Evolutionary conservation across 768 basidiomycete species (phyloP).

Genomic region (Epithele typhae): DNA sequence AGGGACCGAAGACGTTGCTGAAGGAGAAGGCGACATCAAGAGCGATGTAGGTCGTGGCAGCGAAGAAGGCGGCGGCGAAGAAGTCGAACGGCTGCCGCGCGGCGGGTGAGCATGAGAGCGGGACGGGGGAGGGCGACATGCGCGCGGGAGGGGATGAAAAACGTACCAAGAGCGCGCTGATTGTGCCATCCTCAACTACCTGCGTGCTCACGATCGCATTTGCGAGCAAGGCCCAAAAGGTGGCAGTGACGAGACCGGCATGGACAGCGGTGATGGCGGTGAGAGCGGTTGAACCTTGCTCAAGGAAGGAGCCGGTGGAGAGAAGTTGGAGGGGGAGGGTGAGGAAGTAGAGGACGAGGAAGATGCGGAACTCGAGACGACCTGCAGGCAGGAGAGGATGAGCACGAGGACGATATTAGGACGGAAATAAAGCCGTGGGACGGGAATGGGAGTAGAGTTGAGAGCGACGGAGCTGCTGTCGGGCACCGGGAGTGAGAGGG

Average conservation of each 20-base stretch:
- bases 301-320: slow-evolving; percentile 72
- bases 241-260: slow-evolving; percentile 65
- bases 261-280: slow-evolving; percentile 76
- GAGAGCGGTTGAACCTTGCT: slow-evolving; percentile 71
- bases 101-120: neutral
- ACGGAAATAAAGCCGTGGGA: neutral
- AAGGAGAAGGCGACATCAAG: slow-evolving; percentile 76
- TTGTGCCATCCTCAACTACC: slow-evolving; percentile 86
- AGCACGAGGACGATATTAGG: neutral
- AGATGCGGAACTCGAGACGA: slow-evolving; percentile 65
- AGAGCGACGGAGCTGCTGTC: neutral
- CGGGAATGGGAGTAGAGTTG: neutral
- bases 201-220: slow-evolving; percentile 84
- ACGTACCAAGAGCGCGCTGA: slow-evolving; percentile 62
- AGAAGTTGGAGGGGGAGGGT: slow-evolving; percentile 78
- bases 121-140: neutral
- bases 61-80: slow-evolving; percentile 57
- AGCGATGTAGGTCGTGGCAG: slow-evolving; percentile 74
- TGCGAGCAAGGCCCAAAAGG: slow-evolving; percentile 77
- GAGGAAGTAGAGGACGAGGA: slow-evolving; percentile 63
- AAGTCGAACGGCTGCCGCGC: slow-evolving; percentile 55
- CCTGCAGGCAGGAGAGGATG: slow-evolving; percentile 32
- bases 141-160: slow-evolving; percentile 1
- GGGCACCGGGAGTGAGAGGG: neutral
- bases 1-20: slow-evolving; percentile 56